Evolutionary conservation across 148 eudicot genomes (phyloP).

Genomic region (Nepenthes gracilis): DNA sequence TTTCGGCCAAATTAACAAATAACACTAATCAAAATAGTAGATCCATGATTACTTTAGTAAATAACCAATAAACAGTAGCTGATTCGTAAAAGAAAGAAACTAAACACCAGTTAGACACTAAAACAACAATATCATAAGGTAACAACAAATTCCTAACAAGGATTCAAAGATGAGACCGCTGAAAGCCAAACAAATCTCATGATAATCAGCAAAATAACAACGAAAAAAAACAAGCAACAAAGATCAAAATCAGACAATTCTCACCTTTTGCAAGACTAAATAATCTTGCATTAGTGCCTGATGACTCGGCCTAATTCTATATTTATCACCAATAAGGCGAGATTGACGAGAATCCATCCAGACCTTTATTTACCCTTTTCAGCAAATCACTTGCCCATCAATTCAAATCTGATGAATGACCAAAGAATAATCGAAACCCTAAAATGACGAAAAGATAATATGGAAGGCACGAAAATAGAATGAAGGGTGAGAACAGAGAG

Average conservation of each 20-base stretch:
- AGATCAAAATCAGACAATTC: not conserved
- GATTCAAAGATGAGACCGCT: not conserved
- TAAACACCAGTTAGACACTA: too few relatives aligned
- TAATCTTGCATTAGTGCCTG: constrained; percentile 33
- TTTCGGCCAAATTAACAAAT: too few relatives aligned
- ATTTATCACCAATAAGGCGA: constrained; percentile 20
- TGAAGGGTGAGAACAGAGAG: not conserved
- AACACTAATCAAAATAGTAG: too few relatives aligned
- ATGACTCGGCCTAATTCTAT: constrained; percentile 16
- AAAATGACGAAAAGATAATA: not conserved
- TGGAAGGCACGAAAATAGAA: not conserved
- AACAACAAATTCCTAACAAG: not conserved
- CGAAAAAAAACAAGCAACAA: not conserved
- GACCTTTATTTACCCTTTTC: constrained; percentile 2
- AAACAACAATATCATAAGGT: too few relatives aligned
- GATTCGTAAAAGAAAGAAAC: too few relatives aligned
- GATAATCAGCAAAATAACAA: not conserved
- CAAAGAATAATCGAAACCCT: too few relatives aligned
- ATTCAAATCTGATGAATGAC: not conserved
- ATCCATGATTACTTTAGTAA: too few relatives aligned
- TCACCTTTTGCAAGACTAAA: constrained; percentile 53
- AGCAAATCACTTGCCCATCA: constrained; percentile 12
- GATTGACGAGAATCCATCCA: constrained; percentile 21
- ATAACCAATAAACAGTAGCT: too few relatives aligned
- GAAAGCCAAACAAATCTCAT: not conserved